Evolutionary conservation across 169 alveolate species (phyloP).

Genomic region (Eimeria praecox): DNA sequence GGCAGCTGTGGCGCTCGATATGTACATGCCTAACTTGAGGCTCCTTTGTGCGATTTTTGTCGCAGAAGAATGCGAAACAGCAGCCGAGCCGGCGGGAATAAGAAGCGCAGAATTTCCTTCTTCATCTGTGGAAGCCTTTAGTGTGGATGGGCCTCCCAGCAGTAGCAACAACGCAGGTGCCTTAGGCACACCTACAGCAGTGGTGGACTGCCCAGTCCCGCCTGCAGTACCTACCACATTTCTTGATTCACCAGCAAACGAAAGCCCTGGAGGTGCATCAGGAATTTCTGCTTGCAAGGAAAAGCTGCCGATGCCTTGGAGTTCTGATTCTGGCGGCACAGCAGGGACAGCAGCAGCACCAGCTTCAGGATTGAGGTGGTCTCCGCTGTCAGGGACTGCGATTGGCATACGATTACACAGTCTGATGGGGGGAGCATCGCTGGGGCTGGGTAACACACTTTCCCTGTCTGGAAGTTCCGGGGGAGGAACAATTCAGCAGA

Average conservation of each 20-base stretch:
- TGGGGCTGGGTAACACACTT: constrained; percentile 36
- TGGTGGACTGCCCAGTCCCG: background rate
- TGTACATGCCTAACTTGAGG: background rate
- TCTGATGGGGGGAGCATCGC: constrained; percentile 22
- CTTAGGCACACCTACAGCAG: background rate
- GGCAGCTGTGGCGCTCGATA: background rate
- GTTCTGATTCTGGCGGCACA: constrained; percentile 8
- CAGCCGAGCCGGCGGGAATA: background rate
- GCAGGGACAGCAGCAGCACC: background rate
- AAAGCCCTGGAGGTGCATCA: background rate
- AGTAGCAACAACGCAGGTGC: constrained; percentile 15
- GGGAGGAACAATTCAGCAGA: constrained; percentile 8
- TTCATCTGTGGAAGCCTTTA: constrained; percentile 51
- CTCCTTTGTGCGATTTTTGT: background rate
- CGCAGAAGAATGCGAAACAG: constrained; percentile 35
- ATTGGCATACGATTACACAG: constrained; percentile 33
- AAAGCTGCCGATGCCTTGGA: constrained; percentile 8
- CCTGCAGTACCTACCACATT: background rate
- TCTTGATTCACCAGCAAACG: constrained; percentile 20
- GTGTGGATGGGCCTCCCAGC: constrained; percentile 61
- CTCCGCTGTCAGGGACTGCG: constrained; percentile 5
- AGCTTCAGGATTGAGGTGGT: constrained; percentile 30
- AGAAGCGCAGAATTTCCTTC: constrained; percentile 34
- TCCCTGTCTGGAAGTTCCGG: constrained; percentile 53
- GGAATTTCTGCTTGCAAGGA: constrained; percentile 6